Evolutionary conservation across 768 basidiomycete genomes (phyloP).

Genomic region (Filobasidium floriforme): DNA sequence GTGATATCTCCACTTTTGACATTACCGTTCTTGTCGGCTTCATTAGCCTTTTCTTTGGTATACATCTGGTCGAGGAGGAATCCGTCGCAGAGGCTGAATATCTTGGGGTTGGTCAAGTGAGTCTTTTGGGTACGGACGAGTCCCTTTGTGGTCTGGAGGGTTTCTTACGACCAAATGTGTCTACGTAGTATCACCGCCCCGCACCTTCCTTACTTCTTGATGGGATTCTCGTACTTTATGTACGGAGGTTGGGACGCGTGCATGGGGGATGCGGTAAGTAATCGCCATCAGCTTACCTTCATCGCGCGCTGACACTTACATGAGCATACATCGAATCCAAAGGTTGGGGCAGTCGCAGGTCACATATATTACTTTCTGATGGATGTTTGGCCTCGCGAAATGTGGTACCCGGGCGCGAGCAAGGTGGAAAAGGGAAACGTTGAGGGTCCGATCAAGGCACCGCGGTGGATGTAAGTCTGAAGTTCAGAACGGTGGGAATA

Average conservation of each 20-base stretch:
- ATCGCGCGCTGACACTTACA: too few relatives aligned
- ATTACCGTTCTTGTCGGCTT: constrained; percentile 84
- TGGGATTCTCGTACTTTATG: constrained; percentile 59
- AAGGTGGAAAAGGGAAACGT: constrained; percentile 20
- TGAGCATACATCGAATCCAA: not conserved
- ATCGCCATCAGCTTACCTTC: not conserved
- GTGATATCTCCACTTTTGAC: constrained; percentile 78
- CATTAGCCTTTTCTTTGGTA: constrained; percentile 87
- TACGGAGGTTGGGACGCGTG: constrained; percentile 40
- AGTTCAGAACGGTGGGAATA: not conserved
- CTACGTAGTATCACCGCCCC: constrained; percentile 67
- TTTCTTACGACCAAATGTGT: not conserved
- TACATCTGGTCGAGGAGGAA: constrained; percentile 96
- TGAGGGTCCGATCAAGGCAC: constrained; percentile 11
- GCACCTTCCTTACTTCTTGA: constrained; percentile 85
- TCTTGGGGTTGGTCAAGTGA: constrained; percentile 80
- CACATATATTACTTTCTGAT: constrained; percentile 43
- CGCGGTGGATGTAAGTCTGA: constrained; percentile 19
- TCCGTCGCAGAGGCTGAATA: constrained; percentile 86
- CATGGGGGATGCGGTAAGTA: constrained; percentile 39
- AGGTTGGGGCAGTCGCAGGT: constrained; percentile 42
- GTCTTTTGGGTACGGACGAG: constrained; percentile 12
- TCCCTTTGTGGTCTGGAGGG: not conserved
- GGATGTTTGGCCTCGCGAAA: constrained; percentile 44
- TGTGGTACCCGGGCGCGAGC: constrained; percentile 39